phyloP scores from a whole-genome alignment of 768 basidiomycete species.

The Xerocomellus chrysenteron region DNA sequence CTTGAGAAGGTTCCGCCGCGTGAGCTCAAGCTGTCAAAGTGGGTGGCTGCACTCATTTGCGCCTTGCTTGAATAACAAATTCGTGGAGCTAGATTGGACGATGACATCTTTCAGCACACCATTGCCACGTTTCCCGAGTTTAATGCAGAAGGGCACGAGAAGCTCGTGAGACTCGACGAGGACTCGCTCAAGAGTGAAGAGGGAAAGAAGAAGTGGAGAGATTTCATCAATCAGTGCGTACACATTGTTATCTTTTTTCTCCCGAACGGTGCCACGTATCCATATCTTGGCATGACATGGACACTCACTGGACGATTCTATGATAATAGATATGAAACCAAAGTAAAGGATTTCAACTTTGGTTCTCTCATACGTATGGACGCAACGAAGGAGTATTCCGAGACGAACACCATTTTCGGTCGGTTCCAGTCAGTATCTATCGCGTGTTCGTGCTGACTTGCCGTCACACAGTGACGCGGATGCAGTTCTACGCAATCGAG shows the following conservation, averaged over 20 bases:
- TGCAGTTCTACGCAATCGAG: conserved; percentile 91
- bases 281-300: background rate
- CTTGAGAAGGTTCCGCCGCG: conserved; percentile 76
- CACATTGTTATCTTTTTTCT: background rate
- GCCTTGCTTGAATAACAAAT: conserved; percentile 12
- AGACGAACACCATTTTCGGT: conserved; percentile 96
- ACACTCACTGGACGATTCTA: conserved; percentile 7
- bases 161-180: conserved; percentile 70
- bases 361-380: conserved; percentile 90
- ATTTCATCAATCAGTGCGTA: conserved; percentile 74
- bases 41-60: conserved; percentile 22
- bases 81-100: conserved; percentile 63
- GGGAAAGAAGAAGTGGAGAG: conserved; percentile 90
- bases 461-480: conserved; percentile 14
- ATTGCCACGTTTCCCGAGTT: conserved; percentile 82
- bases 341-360: conserved; percentile 93
- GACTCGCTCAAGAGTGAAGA: conserved; percentile 86
- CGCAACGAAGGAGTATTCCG: conserved; percentile 76
- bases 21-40: conserved; percentile 83
- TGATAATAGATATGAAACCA: conserved; percentile 73
- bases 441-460: conserved; percentile 7
- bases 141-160: conserved; percentile 44
- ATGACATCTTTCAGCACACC: conserved; percentile 84
- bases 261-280: background rate
- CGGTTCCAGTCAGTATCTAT: conserved; percentile 16